Conservation (phyloP, 441 rosid species). For the Corymbia calophylla region DNA sequence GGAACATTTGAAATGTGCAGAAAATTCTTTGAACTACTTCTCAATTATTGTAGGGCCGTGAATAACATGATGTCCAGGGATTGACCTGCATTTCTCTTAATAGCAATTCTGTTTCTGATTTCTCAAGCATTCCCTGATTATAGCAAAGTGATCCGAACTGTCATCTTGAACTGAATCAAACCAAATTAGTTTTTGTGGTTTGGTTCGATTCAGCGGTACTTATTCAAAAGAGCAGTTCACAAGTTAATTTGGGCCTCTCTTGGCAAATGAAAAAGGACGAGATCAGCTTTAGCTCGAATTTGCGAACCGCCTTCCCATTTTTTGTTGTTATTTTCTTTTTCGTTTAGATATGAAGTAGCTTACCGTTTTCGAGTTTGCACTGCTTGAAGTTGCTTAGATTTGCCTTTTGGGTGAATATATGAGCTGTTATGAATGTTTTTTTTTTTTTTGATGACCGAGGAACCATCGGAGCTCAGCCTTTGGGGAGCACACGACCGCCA, state of each 20-base stretch:
- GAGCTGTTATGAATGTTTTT: background rate
- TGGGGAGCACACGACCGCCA: too few relatives aligned
- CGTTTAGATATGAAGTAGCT: background rate
- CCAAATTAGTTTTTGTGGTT: background rate
- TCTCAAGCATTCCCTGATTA: background rate
- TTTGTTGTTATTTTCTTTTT: background rate
- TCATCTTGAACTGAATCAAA: background rate
- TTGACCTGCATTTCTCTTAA: background rate
- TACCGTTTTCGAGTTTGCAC: background rate
- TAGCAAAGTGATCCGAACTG: background rate
- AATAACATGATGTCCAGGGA: background rate
- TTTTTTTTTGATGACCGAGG: too few relatives aligned
- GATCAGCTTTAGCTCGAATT: background rate
- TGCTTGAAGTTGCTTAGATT: background rate
- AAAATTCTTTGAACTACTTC: conserved; percentile 17
- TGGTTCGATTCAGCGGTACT: background rate
- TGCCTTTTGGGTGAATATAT: background rate
- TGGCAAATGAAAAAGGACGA: background rate
- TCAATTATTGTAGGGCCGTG: background rate
- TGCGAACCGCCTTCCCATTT: background rate
- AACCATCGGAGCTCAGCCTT: too few relatives aligned
- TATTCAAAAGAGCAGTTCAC: background rate
- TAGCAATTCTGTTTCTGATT: background rate
- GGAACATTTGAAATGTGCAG: conserved; percentile 50
- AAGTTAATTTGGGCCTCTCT: background rate